Evolutionary conservation across 768 basidiomycete genomes (phyloP).

Genomic region (Boletus fagicola): DNA sequence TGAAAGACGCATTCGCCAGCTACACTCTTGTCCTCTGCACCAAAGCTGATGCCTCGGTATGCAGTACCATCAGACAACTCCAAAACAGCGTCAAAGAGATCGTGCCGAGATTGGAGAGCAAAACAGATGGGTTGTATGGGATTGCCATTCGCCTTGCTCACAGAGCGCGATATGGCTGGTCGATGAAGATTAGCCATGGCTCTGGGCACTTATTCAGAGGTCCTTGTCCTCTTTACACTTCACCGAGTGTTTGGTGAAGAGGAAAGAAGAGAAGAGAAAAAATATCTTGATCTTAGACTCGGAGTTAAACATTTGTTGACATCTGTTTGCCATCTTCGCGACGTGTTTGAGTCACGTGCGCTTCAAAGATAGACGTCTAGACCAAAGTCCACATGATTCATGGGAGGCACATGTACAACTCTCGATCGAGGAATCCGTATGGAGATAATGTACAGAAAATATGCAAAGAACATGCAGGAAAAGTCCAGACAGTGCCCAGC

Average conservation of each 20-base stretch:
- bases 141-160: conserved; percentile 37
- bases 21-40: conserved; percentile 85
- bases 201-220: conserved; percentile 7
- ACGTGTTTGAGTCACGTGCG: conserved; percentile 3
- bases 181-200: conserved; percentile 33
- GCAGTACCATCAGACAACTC: conserved; percentile 90
- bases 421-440: not conserved
- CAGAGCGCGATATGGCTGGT: conserved; percentile 45
- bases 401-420: not conserved
- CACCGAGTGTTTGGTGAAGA: conserved; percentile 51
- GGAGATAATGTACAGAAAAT: not conserved
- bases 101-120: conserved; percentile 24
- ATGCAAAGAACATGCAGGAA: not conserved
- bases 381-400: not conserved
- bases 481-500: too few species aligned
- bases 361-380: not conserved
- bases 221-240: conserved; percentile 47
- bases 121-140: conserved; percentile 38
- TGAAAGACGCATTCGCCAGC: conserved; percentile 99
- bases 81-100: conserved; percentile 62
- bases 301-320: conserved; percentile 21
- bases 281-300: conserved; percentile 1
- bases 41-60: conserved; percentile 88
- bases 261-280: conserved; percentile 40
- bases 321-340: conserved; percentile 18